Evolutionary conservation across 73 alveolate genomes (phyloP).

Genomic region (Effrenium voratum): DNA sequence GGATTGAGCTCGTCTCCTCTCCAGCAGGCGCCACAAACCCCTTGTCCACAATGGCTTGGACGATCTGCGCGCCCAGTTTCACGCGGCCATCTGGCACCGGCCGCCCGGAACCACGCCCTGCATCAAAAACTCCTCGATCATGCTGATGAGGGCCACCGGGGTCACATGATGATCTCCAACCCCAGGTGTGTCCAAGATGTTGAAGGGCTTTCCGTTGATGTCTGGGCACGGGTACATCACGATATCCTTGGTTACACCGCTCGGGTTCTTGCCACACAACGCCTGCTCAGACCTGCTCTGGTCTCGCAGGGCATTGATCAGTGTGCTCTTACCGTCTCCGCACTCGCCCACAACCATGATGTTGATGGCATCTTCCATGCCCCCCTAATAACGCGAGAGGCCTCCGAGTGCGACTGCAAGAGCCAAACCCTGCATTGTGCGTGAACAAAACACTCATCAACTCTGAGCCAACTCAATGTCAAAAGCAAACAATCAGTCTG

Average conservation of each 20-base stretch:
- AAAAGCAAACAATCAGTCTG: too few relatives aligned
- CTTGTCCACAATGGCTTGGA: background rate
- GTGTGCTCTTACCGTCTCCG: constrained; percentile 43
- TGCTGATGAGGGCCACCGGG: background rate
- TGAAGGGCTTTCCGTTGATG: background rate
- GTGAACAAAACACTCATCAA: too few relatives aligned
- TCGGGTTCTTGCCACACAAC: background rate
- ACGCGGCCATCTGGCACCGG: constrained; percentile 16
- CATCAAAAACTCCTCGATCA: constrained; percentile 17
- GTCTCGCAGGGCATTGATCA: constrained; percentile 35
- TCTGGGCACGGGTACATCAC: constrained; percentile 41
- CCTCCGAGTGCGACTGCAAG: too few relatives aligned
- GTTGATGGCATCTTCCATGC: too few relatives aligned
- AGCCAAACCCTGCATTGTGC: too few relatives aligned
- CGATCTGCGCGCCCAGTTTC: constrained; percentile 33
- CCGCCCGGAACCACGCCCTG: constrained; percentile 36
- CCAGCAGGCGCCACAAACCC: background rate
- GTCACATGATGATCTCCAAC: constrained; percentile 7
- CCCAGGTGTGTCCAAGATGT: constrained; percentile 29
- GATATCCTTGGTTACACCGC: constrained; percentile 27
- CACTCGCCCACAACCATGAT: constrained; percentile 10
- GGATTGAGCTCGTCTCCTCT: background rate
- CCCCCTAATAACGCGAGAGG: too few relatives aligned
- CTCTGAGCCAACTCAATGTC: too few relatives aligned
- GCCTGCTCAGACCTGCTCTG: background rate